Base-by-base conservation (phyloP, 352 stramenopile species). In the Aphanomyces astaci region DNA sequence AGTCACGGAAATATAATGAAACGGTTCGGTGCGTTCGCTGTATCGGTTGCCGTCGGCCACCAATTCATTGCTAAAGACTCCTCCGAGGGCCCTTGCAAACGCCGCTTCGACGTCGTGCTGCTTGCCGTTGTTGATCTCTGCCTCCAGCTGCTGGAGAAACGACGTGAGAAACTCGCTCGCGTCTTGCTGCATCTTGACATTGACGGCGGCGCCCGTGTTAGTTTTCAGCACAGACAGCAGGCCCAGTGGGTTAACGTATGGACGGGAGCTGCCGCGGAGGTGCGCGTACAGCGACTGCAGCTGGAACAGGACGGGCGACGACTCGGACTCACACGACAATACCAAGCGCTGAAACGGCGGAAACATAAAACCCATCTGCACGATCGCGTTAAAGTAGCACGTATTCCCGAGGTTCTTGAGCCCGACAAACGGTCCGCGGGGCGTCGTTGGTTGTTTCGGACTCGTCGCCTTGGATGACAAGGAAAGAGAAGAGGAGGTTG, bases 341-440 rank as follows among this genome's bases (percentile, higher is more conserved):
- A 98, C 84, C 39, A 90, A 86, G 9, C 82, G 84, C 24, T 92
- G 84, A 40, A 98, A 96, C 0, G 80, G 80, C 22, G 89, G 87
- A 45, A 97, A 94, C 90, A 98, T 98, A 73, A 97, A 98, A 59
- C 97, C 95, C 45, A 96, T 89, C 71, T 98, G 95, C 4, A 98
- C 79, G 4, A 88, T 96, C 25, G 83, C 95, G 75, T 98, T 98
- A 72, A 98, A 71, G 68, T 98, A 98, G 78, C 95, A 98, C 5
- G 96, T 98, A 64, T 88, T 97, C 1, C 94, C 92, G 33, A 97
- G 75, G 63, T 98, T 98, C 64, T 97, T 96, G 30, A 98, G 71
- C 15, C 95, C 95, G 36, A 96, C 84, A 55, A 70, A 70, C 17
- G 24, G 52, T 10, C 51, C 43, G 32, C 51, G 64, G 2, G 59